Percentiles rank a stretch among this genome's conserved stretches.
These are phyloP conservation scores for Plasmodium billcollinsi DNA, from an alignment of 169 alveolate genomes.

Conservation along the genomic window DNA sequence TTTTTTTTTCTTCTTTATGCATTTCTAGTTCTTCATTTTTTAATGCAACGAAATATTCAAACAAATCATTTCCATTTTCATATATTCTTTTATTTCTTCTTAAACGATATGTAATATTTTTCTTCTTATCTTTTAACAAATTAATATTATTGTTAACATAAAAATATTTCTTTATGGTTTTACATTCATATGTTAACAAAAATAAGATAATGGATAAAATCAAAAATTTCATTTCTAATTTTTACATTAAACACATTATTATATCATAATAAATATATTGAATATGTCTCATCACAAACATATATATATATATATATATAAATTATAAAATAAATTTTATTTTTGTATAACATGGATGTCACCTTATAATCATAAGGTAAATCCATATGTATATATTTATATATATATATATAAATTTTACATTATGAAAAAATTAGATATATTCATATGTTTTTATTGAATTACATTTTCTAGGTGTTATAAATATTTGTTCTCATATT, in stretches of 20 bases:
- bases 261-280: no score
- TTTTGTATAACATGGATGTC: no score
- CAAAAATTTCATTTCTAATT: conserved; percentile 16
- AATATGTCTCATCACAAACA: neutral
- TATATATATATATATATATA: neutral
- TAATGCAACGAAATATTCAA: conserved; percentile 36
- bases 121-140: neutral
- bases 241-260: no score
- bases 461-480: no score
- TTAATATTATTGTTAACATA: conserved; percentile 3
- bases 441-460: no score
- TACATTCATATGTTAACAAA: neutral
- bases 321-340: no score
- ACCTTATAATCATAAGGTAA: no score
- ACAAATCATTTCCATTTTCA: conserved; percentile 46
- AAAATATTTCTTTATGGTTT: neutral
- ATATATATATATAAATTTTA: no score
- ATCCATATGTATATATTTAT: no score
- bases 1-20: conserved; percentile 48
- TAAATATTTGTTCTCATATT: no score
- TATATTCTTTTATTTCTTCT: conserved; percentile 20
- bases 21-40: conserved; percentile 27
- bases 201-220: neutral
- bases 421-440: no score
- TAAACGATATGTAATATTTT: neutral